Evolutionary conservation across 768 basidiomycete genomes (phyloP).

Genomic region (Pholiota microspora): DNA sequence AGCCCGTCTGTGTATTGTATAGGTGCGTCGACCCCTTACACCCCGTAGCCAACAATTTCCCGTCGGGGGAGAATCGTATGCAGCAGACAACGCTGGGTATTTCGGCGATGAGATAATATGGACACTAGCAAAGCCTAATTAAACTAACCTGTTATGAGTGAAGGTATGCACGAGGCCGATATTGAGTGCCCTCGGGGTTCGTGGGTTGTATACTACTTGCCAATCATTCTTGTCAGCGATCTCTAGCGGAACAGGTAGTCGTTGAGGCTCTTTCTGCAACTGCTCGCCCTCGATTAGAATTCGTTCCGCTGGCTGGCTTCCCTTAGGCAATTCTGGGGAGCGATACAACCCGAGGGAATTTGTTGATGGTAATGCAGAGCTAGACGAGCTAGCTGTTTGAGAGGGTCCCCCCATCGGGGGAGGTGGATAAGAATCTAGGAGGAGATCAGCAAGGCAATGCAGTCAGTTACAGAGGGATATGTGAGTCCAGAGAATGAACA

Average conservation of each 20-base stretch:
- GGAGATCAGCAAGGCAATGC: not conserved
- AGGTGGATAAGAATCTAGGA: conserved; percentile 12
- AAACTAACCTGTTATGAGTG: conserved; percentile 72
- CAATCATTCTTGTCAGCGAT: conserved; percentile 75
- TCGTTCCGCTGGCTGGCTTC: not conserved
- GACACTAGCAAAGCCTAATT: not conserved
- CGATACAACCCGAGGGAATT: not conserved
- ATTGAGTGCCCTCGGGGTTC: conserved; percentile 67
- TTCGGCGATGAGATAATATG: not conserved
- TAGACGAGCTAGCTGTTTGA: not conserved
- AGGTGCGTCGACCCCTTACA: conserved; percentile 95
- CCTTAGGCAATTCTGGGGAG: not conserved
- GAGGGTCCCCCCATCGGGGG: conserved; percentile 12
- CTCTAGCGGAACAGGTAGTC: conserved; percentile 45
- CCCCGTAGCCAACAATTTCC: conserved; percentile 87
- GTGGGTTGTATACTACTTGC: conserved; percentile 84
- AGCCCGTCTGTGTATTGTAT: conserved; percentile 88
- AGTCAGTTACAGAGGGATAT: conserved; percentile 5
- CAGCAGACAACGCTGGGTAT: conserved; percentile 66
- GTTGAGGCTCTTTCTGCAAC: conserved; percentile 27
- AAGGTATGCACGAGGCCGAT: conserved; percentile 78
- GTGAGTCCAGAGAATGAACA: conserved; percentile 7
- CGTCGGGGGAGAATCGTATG: conserved; percentile 92
- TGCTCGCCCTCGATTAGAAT: not conserved
- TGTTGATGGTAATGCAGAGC: not conserved